phyloP scores from a whole-genome alignment of 2,329 filamentous ascomycete genomes.

The Aspergillus melleus region DNA sequence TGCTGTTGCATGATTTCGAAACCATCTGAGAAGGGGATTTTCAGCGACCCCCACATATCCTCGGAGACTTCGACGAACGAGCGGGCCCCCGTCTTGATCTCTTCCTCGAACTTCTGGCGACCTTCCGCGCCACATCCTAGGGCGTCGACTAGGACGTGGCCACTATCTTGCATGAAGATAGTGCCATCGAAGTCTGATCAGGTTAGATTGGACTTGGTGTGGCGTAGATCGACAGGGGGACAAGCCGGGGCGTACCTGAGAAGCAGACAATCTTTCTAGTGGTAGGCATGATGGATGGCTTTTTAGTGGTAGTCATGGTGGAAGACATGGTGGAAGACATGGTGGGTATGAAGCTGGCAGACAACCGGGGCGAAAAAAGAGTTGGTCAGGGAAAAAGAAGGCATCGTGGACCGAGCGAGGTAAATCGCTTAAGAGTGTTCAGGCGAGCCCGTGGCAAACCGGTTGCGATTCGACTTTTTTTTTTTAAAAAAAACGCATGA shows the following conservation, averaged over 20 bases:
- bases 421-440: not conserved
- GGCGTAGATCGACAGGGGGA: not conserved
- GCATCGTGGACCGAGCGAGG: not conserved
- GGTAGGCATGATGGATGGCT: conserved; percentile 16
- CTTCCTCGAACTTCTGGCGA: conserved; percentile 59
- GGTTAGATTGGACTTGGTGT: conserved; percentile 12
- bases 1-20: conserved; percentile 64
- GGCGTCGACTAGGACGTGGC: conserved; percentile 67
- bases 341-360: not conserved
- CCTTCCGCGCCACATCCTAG: conserved; percentile 62
- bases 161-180: conserved; percentile 71
- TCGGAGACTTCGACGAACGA: conserved; percentile 70
- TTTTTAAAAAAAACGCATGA: not conserved
- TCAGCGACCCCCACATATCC: conserved; percentile 69
- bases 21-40: conserved; percentile 67
- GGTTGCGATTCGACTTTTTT: not conserved
- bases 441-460: not conserved
- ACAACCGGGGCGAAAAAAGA: not conserved
- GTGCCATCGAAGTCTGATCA: conserved; percentile 67
- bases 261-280: conserved; percentile 49
- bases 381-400: no score
- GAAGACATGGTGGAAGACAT: not conserved
- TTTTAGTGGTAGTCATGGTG: conserved; percentile 31
- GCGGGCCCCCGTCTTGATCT: conserved; percentile 65
- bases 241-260: conserved; percentile 36